Base-by-base conservation (phyloP, 805 yeast genomes). In the Yarrowia bubula region DNA sequence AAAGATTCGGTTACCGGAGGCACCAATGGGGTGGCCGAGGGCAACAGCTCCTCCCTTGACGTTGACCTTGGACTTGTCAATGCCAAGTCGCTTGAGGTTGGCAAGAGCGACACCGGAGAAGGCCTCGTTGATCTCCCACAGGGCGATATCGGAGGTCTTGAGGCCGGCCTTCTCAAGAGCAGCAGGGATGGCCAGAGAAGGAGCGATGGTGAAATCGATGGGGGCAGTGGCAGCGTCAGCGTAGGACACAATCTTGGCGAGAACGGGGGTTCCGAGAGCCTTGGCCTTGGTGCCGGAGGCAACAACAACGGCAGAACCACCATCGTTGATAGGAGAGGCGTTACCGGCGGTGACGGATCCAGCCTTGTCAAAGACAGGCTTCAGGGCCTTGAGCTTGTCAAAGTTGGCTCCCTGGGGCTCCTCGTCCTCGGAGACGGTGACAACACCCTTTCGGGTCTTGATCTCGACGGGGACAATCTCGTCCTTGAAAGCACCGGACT, bases 11-110 rank as follows among this genome's bases (percentile, higher is more conserved):
- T 96, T 96, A 77, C 98, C 98, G n/a, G 96, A 89, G 75, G 93
- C 87, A 66, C 98, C 98, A 75, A 92, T 83, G 74, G 97, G 97
- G 77, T 92, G 97, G 43, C 98, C 98, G 68, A 92, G 76, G 44
- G 97, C 97, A 70, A 92, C 97, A 37, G 97, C 97, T 76, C 98
- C 98, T 77, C 98, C 98, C 74, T 90, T 89, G 60, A 86, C 90
- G 75, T 92, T 92, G 61, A 92, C 84, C 78, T 90, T 91, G 55
- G 83, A 82, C 65, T 91, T 76, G 68, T 80, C 80, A 67, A 89
- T 81, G 42, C 86, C 84, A 68, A 85, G 81, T 66, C 88, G 77
- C 78, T 87, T 84, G 66, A 87, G 81, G 78, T 92, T 92, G 61
- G 96, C 96, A 70, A 92, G 75, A 13, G 97, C 96, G 67, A 92